Evolutionary conservation across 345 rosid species (phyloP).

Genomic region (Eucalyptus fibrosa): DNA sequence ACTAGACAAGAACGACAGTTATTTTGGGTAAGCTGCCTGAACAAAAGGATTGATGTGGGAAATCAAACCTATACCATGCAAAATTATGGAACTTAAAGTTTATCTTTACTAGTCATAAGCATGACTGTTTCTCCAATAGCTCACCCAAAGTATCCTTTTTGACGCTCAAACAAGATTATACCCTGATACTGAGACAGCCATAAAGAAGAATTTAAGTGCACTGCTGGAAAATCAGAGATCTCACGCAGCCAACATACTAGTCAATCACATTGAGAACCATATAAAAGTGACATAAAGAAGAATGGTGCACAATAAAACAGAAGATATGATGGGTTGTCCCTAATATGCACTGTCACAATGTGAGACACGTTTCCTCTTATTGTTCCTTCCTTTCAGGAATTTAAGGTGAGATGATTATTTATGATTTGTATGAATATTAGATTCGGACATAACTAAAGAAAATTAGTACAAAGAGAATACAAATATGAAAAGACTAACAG

Average conservation of each 20-base stretch:
- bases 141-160: neutral
- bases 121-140: neutral
- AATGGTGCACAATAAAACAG: neutral
- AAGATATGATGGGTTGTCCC: neutral
- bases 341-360: neutral
- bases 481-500: slow-evolving; percentile 36
- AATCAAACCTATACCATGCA: neutral
- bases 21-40: neutral
- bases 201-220: neutral
- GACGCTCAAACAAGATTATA: neutral
- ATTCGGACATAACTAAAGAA: neutral
- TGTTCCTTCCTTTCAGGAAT: neutral
- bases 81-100: neutral
- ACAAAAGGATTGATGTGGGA: neutral
- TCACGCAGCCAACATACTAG: neutral
- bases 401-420: neutral
- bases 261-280: neutral
- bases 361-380: neutral
- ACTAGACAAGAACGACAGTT: neutral
- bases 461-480: neutral
- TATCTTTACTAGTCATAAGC: neutral
- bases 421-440: neutral
- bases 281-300: neutral
- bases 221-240: neutral
- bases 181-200: neutral